These are phyloP conservation scores for Trichoderma sp. DNA, from an alignment of 2,329 filamentous ascomycete genomes.

Conservation along the genomic window DNA sequence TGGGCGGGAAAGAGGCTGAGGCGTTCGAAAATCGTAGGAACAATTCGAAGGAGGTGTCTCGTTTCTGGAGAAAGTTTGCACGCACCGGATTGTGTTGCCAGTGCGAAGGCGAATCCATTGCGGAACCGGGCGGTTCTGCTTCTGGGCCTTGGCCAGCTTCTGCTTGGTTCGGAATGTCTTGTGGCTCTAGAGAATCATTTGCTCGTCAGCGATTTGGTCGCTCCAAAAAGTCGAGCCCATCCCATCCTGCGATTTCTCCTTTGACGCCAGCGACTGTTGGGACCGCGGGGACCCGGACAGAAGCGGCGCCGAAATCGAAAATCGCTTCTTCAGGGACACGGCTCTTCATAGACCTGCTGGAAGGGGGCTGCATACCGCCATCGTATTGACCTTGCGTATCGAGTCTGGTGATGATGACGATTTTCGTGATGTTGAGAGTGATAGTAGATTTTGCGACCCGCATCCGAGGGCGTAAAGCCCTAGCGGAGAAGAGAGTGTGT, in stretches of 20 bases:
- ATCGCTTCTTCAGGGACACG: neutral
- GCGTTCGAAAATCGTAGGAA: neutral
- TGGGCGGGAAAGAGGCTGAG: neutral
- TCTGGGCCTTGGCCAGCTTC: constrained; percentile 99
- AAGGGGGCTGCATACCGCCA: constrained; percentile 37
- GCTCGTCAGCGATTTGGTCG: constrained; percentile 25
- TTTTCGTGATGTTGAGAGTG: constrained; percentile 31
- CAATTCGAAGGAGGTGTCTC: neutral
- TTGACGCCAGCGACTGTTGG: neutral
- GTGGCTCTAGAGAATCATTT: constrained; percentile 67
- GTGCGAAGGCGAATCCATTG: constrained; percentile 99
- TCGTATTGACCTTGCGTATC: constrained; percentile 40
- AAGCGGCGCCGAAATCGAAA: neutral
- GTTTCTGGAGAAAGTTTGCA: constrained; percentile 27
- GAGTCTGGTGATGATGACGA: constrained; percentile 36
- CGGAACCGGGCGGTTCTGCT: constrained; percentile 99
- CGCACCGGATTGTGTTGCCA: constrained; percentile 99
- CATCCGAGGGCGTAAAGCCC: constrained; percentile 39
- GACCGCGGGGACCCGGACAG: neutral
- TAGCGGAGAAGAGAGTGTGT: constrained; percentile 28
- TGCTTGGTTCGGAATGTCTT: constrained; percentile 99
- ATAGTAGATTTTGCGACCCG: constrained; percentile 35
- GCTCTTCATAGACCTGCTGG: neutral
- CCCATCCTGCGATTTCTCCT: neutral
- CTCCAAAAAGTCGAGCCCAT: neutral